Evolutionary conservation across 2,329 filamentous ascomycete species (phyloP).

Genomic region (Aspergillus aculeatus): DNA sequence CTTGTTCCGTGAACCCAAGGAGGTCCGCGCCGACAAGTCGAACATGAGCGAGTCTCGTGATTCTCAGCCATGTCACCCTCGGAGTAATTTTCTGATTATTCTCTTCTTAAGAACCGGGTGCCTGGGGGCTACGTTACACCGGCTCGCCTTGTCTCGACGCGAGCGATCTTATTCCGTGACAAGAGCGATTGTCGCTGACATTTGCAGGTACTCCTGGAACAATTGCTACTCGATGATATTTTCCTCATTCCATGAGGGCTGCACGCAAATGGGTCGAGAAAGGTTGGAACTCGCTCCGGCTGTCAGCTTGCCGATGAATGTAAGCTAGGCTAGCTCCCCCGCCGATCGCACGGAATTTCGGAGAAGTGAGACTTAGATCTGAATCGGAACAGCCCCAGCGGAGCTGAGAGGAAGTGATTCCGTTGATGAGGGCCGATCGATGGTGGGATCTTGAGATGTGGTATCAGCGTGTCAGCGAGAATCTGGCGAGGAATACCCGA

Average conservation of each 20-base stretch:
- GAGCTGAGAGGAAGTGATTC: not conserved
- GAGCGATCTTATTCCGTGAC: not conserved
- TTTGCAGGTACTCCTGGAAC: not conserved
- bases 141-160: not conserved
- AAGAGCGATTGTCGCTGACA: not conserved
- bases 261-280: not conserved
- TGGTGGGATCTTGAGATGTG: not conserved
- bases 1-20: not conserved
- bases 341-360: not conserved
- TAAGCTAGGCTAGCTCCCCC: not conserved
- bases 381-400: not conserved
- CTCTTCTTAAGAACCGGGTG: not conserved
- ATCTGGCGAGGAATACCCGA: not conserved
- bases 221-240: not conserved
- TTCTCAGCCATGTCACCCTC: slow-evolving; percentile 3
- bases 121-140: not conserved
- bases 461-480: not conserved
- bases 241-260: not conserved
- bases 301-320: not conserved
- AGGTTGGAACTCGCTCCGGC: not conserved
- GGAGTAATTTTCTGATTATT: not conserved
- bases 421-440: not conserved
- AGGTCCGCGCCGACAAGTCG: not conserved
- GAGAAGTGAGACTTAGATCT: not conserved
- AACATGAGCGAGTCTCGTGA: not conserved